These are phyloP conservation scores for Suillus weaverae DNA, from an alignment of 768 basidiomycete genomes.

Conservation along the genomic window DNA sequence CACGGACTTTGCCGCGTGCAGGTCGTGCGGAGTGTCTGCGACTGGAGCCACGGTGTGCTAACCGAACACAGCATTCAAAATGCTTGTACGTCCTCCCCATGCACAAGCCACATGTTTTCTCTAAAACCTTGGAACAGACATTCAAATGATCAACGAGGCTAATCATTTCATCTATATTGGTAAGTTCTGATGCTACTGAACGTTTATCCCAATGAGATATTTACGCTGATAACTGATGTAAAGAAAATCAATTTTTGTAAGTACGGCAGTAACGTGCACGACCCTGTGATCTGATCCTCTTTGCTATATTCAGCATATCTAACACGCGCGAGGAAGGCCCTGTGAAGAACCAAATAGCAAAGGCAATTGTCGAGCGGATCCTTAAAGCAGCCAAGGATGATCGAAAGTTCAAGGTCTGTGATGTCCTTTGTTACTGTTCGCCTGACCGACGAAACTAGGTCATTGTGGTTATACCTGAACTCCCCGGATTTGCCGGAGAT, in stretches of 20 bases:
- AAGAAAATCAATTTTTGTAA: conserved; percentile 87
- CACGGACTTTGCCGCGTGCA: conserved; percentile 69
- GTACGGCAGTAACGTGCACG: conserved; percentile 25
- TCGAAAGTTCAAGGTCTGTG: conserved; percentile 71
- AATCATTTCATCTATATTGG: conserved; percentile 93
- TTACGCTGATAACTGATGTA: conserved; percentile 7
- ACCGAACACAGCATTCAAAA: conserved; percentile 92
- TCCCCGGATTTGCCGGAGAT: conserved; percentile 89
- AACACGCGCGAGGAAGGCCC: conserved; percentile 60
- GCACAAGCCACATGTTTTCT: conserved; percentile 3
- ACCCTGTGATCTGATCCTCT: conserved; percentile 9
- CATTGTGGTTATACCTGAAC: conserved; percentile 83
- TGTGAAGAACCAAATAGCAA: conserved; percentile 82
- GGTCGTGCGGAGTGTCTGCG: conserved; percentile 80
- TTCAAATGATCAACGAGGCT: conserved; percentile 78
- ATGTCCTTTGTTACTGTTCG: not conserved
- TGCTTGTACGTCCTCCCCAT: conserved; percentile 64
- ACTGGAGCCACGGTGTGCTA: conserved; percentile 94
- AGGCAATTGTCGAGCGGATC: conserved; percentile 82
- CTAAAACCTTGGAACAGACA: conserved; percentile 44
- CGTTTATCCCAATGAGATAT: conserved; percentile 5
- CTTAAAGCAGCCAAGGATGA: conserved; percentile 71
- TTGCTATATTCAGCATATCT: conserved; percentile 60
- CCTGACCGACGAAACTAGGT: conserved; percentile 47
- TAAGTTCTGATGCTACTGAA: conserved; percentile 35